Percentiles rank a stretch among this genome's conserved stretches.
Evolutionary conservation across 1,284 basidiomycete species (phyloP).

Genomic region (Ustilago shanxiensis): DNA sequence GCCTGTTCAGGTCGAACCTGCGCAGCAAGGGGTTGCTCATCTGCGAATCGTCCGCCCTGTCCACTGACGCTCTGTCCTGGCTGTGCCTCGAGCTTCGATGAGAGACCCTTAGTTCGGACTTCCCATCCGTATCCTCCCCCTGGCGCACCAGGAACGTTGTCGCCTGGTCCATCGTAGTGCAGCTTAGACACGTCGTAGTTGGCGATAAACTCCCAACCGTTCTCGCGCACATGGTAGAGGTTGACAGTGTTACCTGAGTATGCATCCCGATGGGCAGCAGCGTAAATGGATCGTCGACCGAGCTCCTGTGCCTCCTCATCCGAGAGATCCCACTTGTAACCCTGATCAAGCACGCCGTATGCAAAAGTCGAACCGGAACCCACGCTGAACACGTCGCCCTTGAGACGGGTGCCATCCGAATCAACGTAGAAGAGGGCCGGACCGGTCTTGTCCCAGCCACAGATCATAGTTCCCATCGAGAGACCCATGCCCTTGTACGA

Average conservation of each 20-base stretch:
- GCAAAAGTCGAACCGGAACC: conserved; percentile 98
- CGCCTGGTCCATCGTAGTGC: conserved; percentile 67
- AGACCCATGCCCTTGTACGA: conserved; percentile 99
- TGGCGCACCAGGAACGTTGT: conserved; percentile 60
- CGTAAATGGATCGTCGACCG: conserved; percentile 93
- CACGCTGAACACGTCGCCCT: conserved; percentile 97
- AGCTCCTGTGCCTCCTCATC: conserved; percentile 96
- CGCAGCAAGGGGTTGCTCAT: conserved; percentile 48
- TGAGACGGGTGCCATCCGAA: conserved; percentile 93
- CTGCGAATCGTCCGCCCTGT: conserved; percentile 51
- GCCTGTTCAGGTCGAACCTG: conserved; percentile 49
- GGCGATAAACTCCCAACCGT: conserved; percentile 76
- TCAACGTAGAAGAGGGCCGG: conserved; percentile 99
- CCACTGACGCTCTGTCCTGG: conserved; percentile 54
- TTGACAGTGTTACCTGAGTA: conserved; percentile 93
- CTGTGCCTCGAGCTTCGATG: conserved; percentile 55
- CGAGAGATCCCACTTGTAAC: conserved; percentile 91
- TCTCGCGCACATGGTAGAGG: conserved; percentile 92
- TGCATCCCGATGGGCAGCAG: conserved; percentile 92
- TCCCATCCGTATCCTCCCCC: conserved; percentile 68
- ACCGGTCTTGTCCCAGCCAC: conserved; percentile 99
- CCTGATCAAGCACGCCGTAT: conserved; percentile 97
- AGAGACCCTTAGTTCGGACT: conserved; percentile 63
- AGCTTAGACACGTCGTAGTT: conserved; percentile 68
- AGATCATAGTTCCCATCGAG: conserved; percentile 99